phyloP scores from a whole-genome alignment of 1,284 basidiomycete species.

The Heterobasidion occidentale region DNA sequence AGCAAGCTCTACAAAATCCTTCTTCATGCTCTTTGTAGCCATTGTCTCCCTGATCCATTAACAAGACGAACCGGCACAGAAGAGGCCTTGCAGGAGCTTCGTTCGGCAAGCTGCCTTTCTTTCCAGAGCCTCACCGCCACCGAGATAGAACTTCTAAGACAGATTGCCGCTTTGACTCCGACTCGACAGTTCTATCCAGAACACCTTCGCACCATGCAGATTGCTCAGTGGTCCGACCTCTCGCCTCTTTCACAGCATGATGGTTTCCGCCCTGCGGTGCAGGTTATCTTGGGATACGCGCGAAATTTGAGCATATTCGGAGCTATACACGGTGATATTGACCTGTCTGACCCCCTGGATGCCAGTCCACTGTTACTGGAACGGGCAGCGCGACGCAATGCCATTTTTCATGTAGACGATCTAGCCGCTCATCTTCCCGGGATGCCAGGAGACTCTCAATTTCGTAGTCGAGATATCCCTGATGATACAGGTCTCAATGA shows the following conservation, averaged over 20 bases:
- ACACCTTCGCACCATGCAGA: slow-evolving; percentile 31
- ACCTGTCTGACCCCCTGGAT: neutral
- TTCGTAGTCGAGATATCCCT: neutral
- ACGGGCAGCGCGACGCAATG: slow-evolving; percentile 10
- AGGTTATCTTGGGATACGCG: slow-evolving; percentile 23
- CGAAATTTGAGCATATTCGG: slow-evolving; percentile 15
- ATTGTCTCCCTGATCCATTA: slow-evolving; percentile 35
- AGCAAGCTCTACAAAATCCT: slow-evolving; percentile 32
- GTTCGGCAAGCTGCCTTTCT: slow-evolving; percentile 28
- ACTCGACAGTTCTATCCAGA: slow-evolving; percentile 29
- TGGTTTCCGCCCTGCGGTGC: slow-evolving; percentile 17
- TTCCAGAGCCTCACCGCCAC: slow-evolving; percentile 24
- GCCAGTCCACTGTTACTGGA: neutral
- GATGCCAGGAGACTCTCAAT: too few species aligned
- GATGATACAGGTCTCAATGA: neutral
- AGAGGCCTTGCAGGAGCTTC: slow-evolving; percentile 32
- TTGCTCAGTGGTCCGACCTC: slow-evolving; percentile 25
- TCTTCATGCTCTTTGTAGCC: slow-evolving; percentile 37
- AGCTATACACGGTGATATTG: neutral
- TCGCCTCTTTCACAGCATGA: slow-evolving; percentile 24
- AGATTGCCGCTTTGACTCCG: slow-evolving; percentile 29
- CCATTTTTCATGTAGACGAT: slow-evolving; percentile 4
- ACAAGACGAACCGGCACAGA: slow-evolving; percentile 36
- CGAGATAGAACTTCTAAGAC: slow-evolving; percentile 23
- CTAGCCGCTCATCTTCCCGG: neutral